A percentile compares a stretch with the other conserved stretches of the same genome.
Evolutionary conservation across 768 basidiomycete genomes (phyloP).

Genomic region (Leccinum aurantiacum): DNA sequence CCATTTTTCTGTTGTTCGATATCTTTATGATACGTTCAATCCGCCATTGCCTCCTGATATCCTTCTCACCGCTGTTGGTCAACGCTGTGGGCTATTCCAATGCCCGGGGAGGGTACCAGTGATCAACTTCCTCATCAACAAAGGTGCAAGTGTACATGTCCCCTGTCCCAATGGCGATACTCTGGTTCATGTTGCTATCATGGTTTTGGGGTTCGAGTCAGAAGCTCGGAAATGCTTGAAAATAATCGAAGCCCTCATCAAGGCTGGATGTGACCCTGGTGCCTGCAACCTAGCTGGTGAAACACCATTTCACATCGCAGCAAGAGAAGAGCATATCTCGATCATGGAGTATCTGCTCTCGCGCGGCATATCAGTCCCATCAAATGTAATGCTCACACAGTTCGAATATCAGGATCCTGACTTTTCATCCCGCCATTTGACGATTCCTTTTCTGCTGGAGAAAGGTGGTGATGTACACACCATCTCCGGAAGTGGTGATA

Average conservation of each 20-base stretch:
- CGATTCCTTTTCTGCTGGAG: not conserved
- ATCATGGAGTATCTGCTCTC: constrained; percentile 4
- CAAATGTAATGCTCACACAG: not conserved
- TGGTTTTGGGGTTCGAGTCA: not conserved
- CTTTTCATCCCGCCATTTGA: not conserved
- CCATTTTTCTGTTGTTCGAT: not conserved
- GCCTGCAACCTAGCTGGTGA: not conserved
- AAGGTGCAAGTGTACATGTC: not conserved
- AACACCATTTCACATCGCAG: not conserved
- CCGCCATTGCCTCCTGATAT: not conserved
- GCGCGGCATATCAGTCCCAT: not conserved
- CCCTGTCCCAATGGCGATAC: not conserved
- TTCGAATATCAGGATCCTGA: not conserved
- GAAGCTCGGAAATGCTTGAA: not conserved
- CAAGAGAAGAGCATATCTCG: accelerated
- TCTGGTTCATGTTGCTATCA: not conserved
- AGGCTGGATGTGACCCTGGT: not conserved
- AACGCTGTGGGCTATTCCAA: accelerated
- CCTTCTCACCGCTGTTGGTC: not conserved
- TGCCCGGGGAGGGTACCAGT: not conserved
- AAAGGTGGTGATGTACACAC: constrained; percentile 1
- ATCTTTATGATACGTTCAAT: not conserved
- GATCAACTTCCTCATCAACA: not conserved
- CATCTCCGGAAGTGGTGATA: not conserved
- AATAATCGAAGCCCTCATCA: not conserved